These are phyloP conservation scores for Phialophora chinensis DNA, from an alignment of 2,329 filamentous ascomycete species.

Conservation along the genomic window DNA sequence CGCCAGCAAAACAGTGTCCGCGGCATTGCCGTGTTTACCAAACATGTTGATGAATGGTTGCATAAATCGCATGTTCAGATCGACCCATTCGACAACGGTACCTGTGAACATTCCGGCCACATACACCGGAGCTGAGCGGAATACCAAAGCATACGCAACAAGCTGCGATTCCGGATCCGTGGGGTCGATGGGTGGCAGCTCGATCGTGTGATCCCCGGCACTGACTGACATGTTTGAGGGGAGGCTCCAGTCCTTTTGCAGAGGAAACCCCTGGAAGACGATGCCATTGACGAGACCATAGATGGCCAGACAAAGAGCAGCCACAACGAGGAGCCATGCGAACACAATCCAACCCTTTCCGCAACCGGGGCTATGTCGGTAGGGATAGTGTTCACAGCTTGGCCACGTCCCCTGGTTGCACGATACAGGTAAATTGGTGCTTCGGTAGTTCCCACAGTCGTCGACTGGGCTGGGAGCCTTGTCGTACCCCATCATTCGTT, in stretches of 20 bases:
- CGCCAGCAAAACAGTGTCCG: slow-evolving; percentile 15
- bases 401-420: slow-evolving; percentile 20
- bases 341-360: slow-evolving; percentile 20
- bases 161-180: slow-evolving; percentile 47
- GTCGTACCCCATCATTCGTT: slow-evolving; percentile 1
- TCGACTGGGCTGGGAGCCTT: slow-evolving; percentile 13
- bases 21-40: slow-evolving; percentile 8
- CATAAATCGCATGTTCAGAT: slow-evolving; percentile 26
- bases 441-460: slow-evolving; percentile 3
- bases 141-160: slow-evolving; percentile 18
- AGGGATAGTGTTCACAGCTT: slow-evolving; percentile 22
- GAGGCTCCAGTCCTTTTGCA: slow-evolving; percentile 13
- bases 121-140: slow-evolving; percentile 20
- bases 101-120: slow-evolving; percentile 18
- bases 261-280: slow-evolving; percentile 15
- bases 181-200: slow-evolving; percentile 19
- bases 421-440: neutral
- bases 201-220: slow-evolving; percentile 4
- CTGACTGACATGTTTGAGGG: slow-evolving; percentile 7
- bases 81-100: slow-evolving; percentile 18
- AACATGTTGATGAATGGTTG: slow-evolving; percentile 27
- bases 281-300: slow-evolving; percentile 14
- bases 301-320: slow-evolving; percentile 5
- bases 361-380: slow-evolving; percentile 21
- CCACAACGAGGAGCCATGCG: slow-evolving; percentile 3